phyloP scores from a whole-genome alignment of 179 eudicot species.

The Beta macrorhiza region DNA sequence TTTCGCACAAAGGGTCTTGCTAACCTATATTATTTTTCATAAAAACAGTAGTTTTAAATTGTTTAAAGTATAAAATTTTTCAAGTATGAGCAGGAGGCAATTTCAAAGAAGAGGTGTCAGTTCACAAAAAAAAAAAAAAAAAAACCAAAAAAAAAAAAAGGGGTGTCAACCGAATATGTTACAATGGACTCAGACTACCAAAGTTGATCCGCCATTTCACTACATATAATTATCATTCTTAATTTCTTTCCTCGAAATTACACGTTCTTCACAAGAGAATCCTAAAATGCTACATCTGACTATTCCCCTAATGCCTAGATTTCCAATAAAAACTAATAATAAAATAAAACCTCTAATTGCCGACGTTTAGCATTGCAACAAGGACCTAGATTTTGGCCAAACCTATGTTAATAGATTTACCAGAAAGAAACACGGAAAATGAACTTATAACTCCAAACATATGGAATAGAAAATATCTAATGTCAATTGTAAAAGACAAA shows the following conservation, averaged over 20 bases:
- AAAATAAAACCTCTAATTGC: no score
- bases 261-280: background rate
- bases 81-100: no score
- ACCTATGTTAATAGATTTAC: background rate
- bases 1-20: no score
- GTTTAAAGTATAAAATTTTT: no score
- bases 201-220: constrained; percentile 11
- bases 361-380: background rate
- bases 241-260: background rate
- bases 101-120: background rate
- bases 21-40: no score
- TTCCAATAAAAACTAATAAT: no score
- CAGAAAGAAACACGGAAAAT: background rate
- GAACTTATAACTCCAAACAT: no score
- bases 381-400: no score
- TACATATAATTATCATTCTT: background rate
- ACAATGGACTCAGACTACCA: background rate
- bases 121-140: no score
- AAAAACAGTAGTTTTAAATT: no score
- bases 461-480: no score
- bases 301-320: no score
- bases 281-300: background rate
- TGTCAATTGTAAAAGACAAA: background rate
- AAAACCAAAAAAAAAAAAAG: background rate
- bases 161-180: constrained; percentile 1